Percentiles rank a stretch among this genome's conserved stretches.
Evolutionary conservation across 148 eudicot genomes (phyloP).

Genomic region (Suaeda aralocaspica): DNA sequence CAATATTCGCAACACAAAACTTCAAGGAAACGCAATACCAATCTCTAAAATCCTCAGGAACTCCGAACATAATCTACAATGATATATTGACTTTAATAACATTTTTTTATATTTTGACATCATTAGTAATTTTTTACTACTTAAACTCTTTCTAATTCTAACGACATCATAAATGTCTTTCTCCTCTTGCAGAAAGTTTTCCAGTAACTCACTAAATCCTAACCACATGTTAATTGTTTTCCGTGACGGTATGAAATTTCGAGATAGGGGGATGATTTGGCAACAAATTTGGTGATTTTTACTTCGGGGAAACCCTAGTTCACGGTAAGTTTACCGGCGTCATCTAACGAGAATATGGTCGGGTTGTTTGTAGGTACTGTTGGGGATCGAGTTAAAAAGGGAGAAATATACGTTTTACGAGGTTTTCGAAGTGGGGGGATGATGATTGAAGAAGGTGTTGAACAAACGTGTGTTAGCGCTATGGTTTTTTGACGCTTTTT

Average conservation of each 20-base stretch:
- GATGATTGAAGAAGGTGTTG: slow-evolving; percentile 46
- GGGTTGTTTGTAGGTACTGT: slow-evolving; percentile 67
- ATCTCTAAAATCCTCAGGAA: slow-evolving; percentile 85
- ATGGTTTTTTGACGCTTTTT: slow-evolving; percentile 56
- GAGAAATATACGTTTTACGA: slow-evolving; percentile 42
- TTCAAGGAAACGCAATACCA: slow-evolving; percentile 56
- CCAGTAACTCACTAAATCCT: slow-evolving; percentile 79
- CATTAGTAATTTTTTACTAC: slow-evolving; percentile 80
- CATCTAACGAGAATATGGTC: slow-evolving; percentile 72
- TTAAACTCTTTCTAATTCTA: slow-evolving; percentile 59
- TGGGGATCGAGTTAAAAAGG: slow-evolving; percentile 70
- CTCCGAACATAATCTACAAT: slow-evolving; percentile 71
- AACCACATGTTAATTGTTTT: slow-evolving; percentile 71
- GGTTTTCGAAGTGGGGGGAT: slow-evolving; percentile 62
- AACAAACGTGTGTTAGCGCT: slow-evolving; percentile 56
- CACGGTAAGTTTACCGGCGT: slow-evolving; percentile 82
- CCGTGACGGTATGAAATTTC: slow-evolving; percentile 69
- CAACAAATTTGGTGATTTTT: slow-evolving; percentile 54
- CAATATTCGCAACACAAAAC: slow-evolving; percentile 48
- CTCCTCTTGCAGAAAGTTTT: slow-evolving; percentile 51
- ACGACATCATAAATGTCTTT: slow-evolving; percentile 25
- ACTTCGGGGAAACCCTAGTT: slow-evolving; percentile 87
- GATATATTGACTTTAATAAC: slow-evolving; percentile 71
- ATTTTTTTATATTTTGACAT: slow-evolving; percentile 64
- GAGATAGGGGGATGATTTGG: slow-evolving; percentile 60